Conservation (phyloP, 2,329 filamentous ascomycete species). For the Aureobasidium sp. region DNA sequence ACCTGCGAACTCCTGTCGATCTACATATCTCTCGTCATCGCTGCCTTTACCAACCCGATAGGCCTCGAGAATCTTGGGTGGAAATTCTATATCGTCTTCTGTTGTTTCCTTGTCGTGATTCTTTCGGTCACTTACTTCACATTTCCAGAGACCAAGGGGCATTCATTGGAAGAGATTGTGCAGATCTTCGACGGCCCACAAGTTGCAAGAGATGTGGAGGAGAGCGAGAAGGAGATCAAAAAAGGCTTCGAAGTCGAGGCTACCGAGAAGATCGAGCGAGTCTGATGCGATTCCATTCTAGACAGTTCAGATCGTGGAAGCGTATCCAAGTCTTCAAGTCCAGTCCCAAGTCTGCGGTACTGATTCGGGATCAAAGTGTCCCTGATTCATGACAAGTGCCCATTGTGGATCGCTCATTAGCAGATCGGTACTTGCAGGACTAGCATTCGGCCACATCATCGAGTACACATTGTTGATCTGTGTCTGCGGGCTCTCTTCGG, state of each 20-base stretch:
- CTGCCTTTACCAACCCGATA: slow-evolving; percentile 34
- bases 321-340: neutral
- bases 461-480: slow-evolving; percentile 38
- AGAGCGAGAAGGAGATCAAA: neutral
- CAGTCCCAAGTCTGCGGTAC: neutral
- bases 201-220: neutral
- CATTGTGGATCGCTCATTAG: slow-evolving; percentile 1
- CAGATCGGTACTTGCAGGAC: slow-evolving; percentile 2
- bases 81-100: slow-evolving; percentile 29
- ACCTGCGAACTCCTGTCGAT: slow-evolving; percentile 18
- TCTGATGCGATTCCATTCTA: neutral
- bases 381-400: neutral
- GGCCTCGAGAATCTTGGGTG: slow-evolving; percentile 27
- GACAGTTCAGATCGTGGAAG: too few species aligned
- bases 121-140: slow-evolving; percentile 25
- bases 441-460: slow-evolving; percentile 42
- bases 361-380: neutral
- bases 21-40: slow-evolving; percentile 24
- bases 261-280: neutral
- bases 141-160: slow-evolving; percentile 26
- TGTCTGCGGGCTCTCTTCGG: slow-evolving; percentile 36
- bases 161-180: slow-evolving; percentile 39
- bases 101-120: slow-evolving; percentile 31
- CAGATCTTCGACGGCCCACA: slow-evolving; percentile 34
- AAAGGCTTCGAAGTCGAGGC: neutral